Percentiles rank a stretch among this genome's conserved stretches.
Conservation (phyloP, 805 yeast species). For the Diddensiella caesifluorescens region DNA sequence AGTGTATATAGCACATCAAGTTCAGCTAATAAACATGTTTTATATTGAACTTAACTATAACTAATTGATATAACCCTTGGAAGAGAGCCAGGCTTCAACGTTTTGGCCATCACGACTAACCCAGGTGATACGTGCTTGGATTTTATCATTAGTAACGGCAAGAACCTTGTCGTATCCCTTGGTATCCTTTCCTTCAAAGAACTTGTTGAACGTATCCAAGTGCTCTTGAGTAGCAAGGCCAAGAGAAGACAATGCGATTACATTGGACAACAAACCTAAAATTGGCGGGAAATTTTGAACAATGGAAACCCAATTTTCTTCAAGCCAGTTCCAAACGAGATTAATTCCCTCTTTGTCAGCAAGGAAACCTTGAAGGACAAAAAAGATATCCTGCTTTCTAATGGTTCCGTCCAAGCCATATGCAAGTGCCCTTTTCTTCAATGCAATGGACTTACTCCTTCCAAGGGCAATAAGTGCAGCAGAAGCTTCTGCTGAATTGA, state of each 20-base stretch:
- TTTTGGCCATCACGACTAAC: conserved; percentile 38
- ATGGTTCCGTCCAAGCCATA: conserved; percentile 55
- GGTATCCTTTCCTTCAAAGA: conserved; percentile 44
- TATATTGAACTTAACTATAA: too few relatives aligned
- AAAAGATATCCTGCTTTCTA: conserved; percentile 63
- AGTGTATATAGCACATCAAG: too few relatives aligned
- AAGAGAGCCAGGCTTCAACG: conserved; percentile 48
- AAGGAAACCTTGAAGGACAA: conserved; percentile 72
- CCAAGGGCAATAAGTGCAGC: conserved; percentile 70
- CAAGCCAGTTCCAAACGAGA: conserved; percentile 62
- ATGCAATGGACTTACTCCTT: conserved; percentile 45
- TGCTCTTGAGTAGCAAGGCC: conserved; percentile 55
- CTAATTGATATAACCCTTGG: too few relatives aligned
- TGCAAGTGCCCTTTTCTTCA: conserved; percentile 51
- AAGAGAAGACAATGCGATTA: conserved; percentile 57
- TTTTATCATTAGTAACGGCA: conserved; percentile 50
- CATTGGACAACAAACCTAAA: conserved; percentile 69
- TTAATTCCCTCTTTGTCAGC: conserved; percentile 59
- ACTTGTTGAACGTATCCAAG: conserved; percentile 46
- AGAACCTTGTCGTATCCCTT: conserved; percentile 55
- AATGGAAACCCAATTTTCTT: conserved; percentile 66
- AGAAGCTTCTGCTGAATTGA: conserved; percentile 59
- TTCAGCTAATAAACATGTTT: too few relatives aligned
- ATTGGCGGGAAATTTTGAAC: conserved; percentile 71
- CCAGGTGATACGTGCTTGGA: conserved; percentile 50